A percentile compares a stretch with the other conserved stretches of the same genome.
These are phyloP conservation scores for Fusarium coffeatum DNA, from an alignment of 2,329 filamentous ascomycete genomes.

Conservation along the genomic window DNA sequence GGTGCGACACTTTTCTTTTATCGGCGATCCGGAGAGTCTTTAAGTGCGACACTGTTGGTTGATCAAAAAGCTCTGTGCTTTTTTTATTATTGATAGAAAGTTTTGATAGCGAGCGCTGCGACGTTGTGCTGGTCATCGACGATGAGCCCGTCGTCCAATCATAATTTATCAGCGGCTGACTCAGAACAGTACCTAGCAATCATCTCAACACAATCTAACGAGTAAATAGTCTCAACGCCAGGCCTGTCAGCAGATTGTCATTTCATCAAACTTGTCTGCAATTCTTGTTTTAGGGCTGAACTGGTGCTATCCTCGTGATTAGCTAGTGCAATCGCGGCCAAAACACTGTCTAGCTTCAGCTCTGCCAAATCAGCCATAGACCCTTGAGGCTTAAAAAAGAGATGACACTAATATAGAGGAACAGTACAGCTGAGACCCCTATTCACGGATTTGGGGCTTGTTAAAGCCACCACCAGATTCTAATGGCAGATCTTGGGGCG, in stretches of 20 bases:
- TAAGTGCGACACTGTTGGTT: slow-evolving; percentile 20
- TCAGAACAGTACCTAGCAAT: background rate
- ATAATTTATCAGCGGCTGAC: background rate
- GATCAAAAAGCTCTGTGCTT: slow-evolving; percentile 19
- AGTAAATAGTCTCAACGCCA: background rate
- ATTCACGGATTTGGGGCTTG: background rate
- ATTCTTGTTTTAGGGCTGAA: slow-evolving; percentile 21
- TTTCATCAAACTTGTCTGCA: background rate
- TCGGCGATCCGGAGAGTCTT: slow-evolving; percentile 19
- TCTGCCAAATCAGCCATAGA: slow-evolving; percentile 17
- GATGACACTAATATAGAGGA: background rate
- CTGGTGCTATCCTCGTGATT: slow-evolving; percentile 7
- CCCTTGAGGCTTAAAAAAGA: slow-evolving; percentile 25
- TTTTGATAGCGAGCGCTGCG: background rate
- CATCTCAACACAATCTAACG: background rate
- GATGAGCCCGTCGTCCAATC: slow-evolving; percentile 12
- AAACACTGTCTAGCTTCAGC: slow-evolving; percentile 7
- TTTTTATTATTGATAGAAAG: slow-evolving; percentile 1
- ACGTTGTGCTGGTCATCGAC: slow-evolving; percentile 12
- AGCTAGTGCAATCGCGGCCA: background rate
- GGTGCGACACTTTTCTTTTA: slow-evolving; percentile 28
- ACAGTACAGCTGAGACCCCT: slow-evolving; percentile 1
- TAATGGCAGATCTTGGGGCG: background rate
- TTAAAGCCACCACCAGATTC: background rate
- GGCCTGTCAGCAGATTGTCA: background rate